These are phyloP conservation scores for Penicillium cosmopolitanum DNA, from an alignment of 495 filamentous ascomycete genomes.

Conservation along the genomic window DNA sequence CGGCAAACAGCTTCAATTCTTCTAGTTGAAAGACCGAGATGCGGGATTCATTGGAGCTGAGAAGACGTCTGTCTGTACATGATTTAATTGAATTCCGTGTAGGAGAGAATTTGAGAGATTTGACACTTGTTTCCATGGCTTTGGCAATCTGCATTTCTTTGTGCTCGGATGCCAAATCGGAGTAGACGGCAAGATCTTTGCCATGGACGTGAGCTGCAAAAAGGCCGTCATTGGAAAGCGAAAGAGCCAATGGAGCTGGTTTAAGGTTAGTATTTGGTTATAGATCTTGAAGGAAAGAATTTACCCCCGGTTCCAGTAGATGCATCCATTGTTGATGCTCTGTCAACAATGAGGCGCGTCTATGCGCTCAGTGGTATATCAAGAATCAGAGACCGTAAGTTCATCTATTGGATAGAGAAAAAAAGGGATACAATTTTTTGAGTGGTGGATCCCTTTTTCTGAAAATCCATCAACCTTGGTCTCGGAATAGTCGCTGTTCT, in stretches of 20 bases:
- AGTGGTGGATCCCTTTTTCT: too few species aligned
- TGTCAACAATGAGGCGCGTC: conserved; percentile 7
- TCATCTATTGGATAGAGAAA: not conserved
- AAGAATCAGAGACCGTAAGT: not conserved
- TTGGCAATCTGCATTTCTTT: conserved; percentile 40
- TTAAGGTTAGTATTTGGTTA: conserved; percentile 4
- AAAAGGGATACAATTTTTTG: not conserved
- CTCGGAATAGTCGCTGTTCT: not conserved
- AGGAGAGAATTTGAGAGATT: conserved; percentile 39
- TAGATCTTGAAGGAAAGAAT: not conserved
- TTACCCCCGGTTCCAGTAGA: conserved; percentile 36
- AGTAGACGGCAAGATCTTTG: conserved; percentile 44
- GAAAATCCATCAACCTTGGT: too few species aligned
- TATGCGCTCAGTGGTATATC: not conserved
- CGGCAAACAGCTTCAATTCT: conserved; percentile 40
- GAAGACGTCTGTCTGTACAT: conserved; percentile 27
- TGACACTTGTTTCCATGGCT: conserved; percentile 36
- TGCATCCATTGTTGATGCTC: conserved; percentile 38
- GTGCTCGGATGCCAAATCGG: conserved; percentile 36
- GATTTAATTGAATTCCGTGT: conserved; percentile 1
- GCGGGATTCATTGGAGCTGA: conserved; percentile 39
- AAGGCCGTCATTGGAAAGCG: conserved; percentile 40
- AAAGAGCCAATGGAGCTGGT: conserved; percentile 29
- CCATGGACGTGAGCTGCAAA: conserved; percentile 39
- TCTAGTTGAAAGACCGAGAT: conserved; percentile 44